These are phyloP conservation scores for Dioscorea alata DNA, from an alignment of 106 monocot genomes.

Conservation along the genomic window DNA sequence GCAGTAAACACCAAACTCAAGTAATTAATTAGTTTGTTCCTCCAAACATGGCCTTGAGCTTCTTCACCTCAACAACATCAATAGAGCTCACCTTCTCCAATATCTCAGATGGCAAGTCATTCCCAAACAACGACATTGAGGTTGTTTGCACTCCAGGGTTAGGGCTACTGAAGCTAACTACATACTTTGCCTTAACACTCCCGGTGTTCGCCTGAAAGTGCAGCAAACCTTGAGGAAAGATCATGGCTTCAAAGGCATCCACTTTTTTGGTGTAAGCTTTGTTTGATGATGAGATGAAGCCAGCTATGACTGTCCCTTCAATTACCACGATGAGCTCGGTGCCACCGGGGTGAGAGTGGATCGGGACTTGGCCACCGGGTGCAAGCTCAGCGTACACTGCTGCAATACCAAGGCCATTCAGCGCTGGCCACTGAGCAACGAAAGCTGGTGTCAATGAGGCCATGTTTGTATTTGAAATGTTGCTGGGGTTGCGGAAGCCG, in stretches of 20 bases:
- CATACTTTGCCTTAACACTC: too few relatives aligned
- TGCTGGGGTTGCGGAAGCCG: constrained; percentile 1
- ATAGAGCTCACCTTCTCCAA: too few relatives aligned
- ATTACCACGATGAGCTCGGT: not conserved
- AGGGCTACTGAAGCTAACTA: too few relatives aligned
- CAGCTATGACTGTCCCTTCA: not conserved
- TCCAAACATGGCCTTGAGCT: too few relatives aligned
- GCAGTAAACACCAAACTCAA: not conserved
- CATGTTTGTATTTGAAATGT: not conserved
- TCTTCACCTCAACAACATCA: too few relatives aligned
- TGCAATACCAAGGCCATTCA: constrained; percentile 13
- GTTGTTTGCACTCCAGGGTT: too few relatives aligned
- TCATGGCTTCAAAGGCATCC: too few relatives aligned
- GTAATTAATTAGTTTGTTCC: not conserved
- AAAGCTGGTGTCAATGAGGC: not conserved
- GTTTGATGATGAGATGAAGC: constrained; percentile 6
- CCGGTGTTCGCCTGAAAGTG: too few relatives aligned
- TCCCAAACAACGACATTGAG: too few relatives aligned
- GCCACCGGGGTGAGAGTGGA: constrained; percentile 16
- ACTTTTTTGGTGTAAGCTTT: too few relatives aligned
- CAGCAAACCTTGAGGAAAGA: too few relatives aligned
- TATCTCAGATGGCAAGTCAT: too few relatives aligned
- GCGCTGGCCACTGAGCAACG: not conserved
- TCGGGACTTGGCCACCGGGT: constrained; percentile 5
- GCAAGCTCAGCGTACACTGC: not conserved